Percentiles rank a stretch among this genome's conserved stretches.
These are phyloP conservation scores for Chlorella variabilis DNA, from an alignment of 163 green algal species.

Conservation along the genomic window DNA sequence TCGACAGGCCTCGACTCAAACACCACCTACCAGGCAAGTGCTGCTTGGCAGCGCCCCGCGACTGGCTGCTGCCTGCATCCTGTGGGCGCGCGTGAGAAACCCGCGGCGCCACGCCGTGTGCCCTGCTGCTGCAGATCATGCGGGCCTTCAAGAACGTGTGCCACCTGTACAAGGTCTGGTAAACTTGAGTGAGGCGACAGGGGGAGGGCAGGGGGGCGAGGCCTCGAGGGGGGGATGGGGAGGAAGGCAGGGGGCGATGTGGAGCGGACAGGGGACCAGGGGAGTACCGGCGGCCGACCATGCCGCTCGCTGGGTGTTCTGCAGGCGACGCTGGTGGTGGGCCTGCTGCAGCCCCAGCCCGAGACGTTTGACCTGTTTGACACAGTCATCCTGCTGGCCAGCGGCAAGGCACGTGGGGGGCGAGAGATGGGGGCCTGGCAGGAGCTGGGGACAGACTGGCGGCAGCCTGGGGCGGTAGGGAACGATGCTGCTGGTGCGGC, in stretches of 20 bases:
- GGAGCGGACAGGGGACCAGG: too few relatives aligned
- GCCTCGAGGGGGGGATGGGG: neutral
- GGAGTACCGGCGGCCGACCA: too few relatives aligned
- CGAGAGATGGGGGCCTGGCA: too few relatives aligned
- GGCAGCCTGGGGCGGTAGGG: too few relatives aligned
- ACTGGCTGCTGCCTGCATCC: too few relatives aligned
- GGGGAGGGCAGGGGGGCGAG: neutral
- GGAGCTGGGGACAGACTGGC: too few relatives aligned
- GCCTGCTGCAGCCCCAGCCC: conserved; percentile 77
- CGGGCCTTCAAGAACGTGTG: conserved; percentile 7
- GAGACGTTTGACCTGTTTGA: conserved; percentile 79
- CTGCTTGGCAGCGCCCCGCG: neutral
- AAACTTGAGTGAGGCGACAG: neutral
- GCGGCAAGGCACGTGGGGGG: conserved; percentile 50
- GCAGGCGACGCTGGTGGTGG: conserved; percentile 42
- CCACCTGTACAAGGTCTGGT: neutral
- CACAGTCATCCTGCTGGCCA: conserved; percentile 47
- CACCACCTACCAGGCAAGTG: conserved; percentile 55
- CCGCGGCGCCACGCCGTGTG: too few relatives aligned
- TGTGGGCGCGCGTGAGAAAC: too few relatives aligned
- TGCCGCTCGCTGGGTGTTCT: too few relatives aligned
- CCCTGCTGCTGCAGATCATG: conserved; percentile 15
- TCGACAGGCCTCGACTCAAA: conserved; percentile 59
- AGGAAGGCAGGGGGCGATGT: too few relatives aligned
- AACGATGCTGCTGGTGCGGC: too few relatives aligned